Conservation (phyloP, 1,139 yeast species). For the Pichia sp. region DNA sequence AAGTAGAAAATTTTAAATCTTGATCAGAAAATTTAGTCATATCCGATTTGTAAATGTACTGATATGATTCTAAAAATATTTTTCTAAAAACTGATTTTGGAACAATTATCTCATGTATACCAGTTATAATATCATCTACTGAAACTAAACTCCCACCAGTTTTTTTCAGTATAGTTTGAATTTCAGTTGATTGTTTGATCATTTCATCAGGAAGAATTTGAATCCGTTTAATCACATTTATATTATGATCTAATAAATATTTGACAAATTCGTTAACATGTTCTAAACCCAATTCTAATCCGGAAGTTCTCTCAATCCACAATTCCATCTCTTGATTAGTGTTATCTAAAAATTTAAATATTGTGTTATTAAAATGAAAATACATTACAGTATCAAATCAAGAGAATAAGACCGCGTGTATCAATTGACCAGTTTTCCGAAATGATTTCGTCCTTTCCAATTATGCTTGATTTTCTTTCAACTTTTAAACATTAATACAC, state of each 20-base stretch:
- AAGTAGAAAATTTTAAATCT: conserved; percentile 22
- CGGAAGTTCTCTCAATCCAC: background rate
- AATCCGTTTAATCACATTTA: conserved; percentile 1
- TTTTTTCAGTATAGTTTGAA: background rate
- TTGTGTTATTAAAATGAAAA: too few species aligned
- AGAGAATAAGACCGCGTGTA: too few species aligned
- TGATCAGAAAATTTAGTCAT: background rate
- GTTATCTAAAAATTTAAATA: background rate
- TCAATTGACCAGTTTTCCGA: too few species aligned
- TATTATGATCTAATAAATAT: background rate
- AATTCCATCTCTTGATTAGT: background rate
- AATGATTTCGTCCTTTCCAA: too few species aligned
- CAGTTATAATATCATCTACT: conserved; percentile 10
- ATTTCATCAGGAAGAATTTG: conserved; percentile 11
- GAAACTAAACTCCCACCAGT: background rate
- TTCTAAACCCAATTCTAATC: background rate
- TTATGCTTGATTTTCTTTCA: too few species aligned
- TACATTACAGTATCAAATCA: too few species aligned
- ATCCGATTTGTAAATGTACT: conserved; percentile 7
- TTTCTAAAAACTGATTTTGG: conserved; percentile 12
- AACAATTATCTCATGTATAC: conserved; percentile 18
- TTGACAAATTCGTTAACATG: background rate
- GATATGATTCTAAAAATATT: conserved; percentile 20
- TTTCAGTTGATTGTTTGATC: conserved; percentile 1
- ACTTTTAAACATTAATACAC: background rate